Evolutionary conservation across 2,329 filamentous ascomycete species (phyloP).

Genomic region (Aspergillus calidoustus): DNA sequence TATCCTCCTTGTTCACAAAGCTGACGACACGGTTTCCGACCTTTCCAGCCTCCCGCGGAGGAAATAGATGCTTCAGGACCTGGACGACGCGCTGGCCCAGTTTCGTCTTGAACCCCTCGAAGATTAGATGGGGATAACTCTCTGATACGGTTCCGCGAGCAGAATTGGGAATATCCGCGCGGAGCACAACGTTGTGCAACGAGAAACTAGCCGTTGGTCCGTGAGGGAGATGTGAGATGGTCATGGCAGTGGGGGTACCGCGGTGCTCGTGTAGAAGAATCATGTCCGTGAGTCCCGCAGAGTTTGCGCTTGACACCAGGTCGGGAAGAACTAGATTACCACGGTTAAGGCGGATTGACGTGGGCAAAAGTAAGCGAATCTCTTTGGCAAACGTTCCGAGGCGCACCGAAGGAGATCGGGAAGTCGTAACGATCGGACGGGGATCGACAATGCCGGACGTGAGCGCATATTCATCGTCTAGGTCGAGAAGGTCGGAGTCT

Average conservation of each 20-base stretch:
- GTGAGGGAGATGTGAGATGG: conserved; percentile 83
- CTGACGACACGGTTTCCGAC: conserved; percentile 87
- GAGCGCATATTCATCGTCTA: conserved; percentile 89
- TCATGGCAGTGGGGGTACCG: conserved; percentile 88
- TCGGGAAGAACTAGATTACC: conserved; percentile 88
- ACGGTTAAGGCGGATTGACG: conserved; percentile 84
- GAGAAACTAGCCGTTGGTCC: conserved; percentile 87
- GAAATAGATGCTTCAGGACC: conserved; percentile 92
- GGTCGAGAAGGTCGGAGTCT: conserved; percentile 79
- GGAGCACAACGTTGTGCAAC: conserved; percentile 88
- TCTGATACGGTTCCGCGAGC: conserved; percentile 88
- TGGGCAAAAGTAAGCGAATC: conserved; percentile 80
- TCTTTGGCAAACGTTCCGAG: conserved; percentile 93
- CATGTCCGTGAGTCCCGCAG: conserved; percentile 80
- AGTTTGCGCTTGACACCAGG: conserved; percentile 78
- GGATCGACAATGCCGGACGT: conserved; percentile 92
- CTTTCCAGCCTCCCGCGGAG: conserved; percentile 83
- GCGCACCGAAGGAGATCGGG: conserved; percentile 81
- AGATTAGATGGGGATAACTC: conserved; percentile 91
- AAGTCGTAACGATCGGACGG: conserved; percentile 86
- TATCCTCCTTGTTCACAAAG: conserved; percentile 87
- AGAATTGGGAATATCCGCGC: conserved; percentile 89
- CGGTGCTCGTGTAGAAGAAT: conserved; percentile 90
- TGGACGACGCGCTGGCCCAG: conserved; percentile 84
- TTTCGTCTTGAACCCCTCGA: conserved; percentile 85